phyloP scores from a whole-genome alignment of 164 flowering plant species.

The Stephania yunnanensis region DNA sequence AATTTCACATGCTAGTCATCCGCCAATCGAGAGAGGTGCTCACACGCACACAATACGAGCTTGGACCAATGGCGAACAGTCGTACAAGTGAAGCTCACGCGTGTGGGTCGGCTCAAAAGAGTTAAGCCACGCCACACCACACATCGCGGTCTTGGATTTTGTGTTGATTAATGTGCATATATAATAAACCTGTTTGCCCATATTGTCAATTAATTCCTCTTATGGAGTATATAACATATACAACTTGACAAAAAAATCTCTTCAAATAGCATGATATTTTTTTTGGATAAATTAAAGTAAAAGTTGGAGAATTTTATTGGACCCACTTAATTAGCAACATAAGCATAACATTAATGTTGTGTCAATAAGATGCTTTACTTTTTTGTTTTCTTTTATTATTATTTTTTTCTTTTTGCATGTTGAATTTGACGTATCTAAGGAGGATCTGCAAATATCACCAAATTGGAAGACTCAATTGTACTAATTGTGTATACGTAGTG shows the following conservation, averaged over 20 bases:
- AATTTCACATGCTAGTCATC: not conserved
- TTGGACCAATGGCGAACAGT: conserved; percentile 7
- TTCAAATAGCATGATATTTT: no score
- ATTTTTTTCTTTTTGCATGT: no score
- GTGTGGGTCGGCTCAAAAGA: not conserved
- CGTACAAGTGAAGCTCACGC: not conserved
- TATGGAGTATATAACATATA: no score
- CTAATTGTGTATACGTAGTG: no score
- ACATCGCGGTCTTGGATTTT: not conserved
- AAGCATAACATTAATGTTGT: not conserved
- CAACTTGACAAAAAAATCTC: no score
- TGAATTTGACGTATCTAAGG: no score
- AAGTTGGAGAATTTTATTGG: not conserved
- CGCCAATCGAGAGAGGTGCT: conserved; percentile 20
- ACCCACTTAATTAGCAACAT: not conserved
- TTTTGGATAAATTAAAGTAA: not conserved
- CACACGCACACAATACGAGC: conserved; percentile 9
- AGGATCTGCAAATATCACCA: no score
- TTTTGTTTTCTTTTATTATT: no score
- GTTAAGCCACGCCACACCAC: not conserved
- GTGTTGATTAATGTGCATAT: not conserved
- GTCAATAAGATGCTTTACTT: no score
- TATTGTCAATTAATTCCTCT: no score
- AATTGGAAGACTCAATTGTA: no score
- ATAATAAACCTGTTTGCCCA: no score